These are phyloP conservation scores for Gossypium gossypioides DNA, from an alignment of 441 rosid species.

Conservation along the genomic window DNA sequence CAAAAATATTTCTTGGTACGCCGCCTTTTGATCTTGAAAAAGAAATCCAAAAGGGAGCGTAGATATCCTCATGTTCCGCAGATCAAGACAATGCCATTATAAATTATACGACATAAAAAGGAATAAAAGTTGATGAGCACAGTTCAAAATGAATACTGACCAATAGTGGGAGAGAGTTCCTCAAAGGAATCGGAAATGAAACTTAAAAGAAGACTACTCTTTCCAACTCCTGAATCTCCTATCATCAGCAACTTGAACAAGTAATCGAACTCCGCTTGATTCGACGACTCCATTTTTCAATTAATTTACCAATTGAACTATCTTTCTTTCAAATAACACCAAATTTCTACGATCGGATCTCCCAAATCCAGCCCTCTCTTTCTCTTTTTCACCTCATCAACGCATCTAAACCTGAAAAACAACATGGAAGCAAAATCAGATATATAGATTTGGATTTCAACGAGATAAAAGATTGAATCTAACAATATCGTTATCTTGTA, in stretches of 20 bases:
- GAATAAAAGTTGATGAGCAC: background rate
- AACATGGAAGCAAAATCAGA: background rate
- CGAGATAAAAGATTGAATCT: background rate
- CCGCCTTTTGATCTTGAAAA: background rate
- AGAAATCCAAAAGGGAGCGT: background rate
- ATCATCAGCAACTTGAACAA: slow-evolving; percentile 40
- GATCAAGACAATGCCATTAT: background rate
- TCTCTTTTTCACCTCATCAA: background rate
- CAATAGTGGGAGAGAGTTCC: slow-evolving; percentile 47
- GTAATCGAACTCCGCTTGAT: slow-evolving; percentile 39
- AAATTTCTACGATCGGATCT: background rate
- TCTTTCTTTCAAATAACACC: background rate
- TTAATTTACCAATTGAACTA: background rate
- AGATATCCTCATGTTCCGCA: too few species aligned
- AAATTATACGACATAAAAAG: background rate
- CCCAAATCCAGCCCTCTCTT: background rate
- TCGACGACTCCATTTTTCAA: slow-evolving; percentile 23
- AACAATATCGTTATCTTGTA: background rate
- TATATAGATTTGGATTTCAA: background rate
- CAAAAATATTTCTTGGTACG: background rate
- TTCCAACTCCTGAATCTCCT: slow-evolving; percentile 48
- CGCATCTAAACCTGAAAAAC: background rate
- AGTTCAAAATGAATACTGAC: slow-evolving; percentile 14
- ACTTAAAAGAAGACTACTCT: slow-evolving; percentile 43
- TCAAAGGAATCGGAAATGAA: slow-evolving; percentile 41